Percentiles rank a stretch among this genome's conserved stretches.
Conservation (phyloP, 768 basidiomycete genomes). For the Xerocomus spinulosus region DNA sequence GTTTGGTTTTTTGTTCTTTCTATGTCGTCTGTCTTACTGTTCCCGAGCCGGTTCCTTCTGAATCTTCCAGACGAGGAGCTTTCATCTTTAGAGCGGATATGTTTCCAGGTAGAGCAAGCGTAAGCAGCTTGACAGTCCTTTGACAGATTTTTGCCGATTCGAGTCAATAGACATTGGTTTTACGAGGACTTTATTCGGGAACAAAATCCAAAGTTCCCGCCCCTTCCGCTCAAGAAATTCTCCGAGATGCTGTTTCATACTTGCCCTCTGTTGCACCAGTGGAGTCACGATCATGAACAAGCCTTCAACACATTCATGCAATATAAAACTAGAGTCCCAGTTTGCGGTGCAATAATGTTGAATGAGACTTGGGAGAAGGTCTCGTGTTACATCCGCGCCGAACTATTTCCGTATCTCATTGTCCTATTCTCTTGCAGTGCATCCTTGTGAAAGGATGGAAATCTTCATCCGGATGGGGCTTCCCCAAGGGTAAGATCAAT, state of each 20-base stretch:
- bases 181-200: constrained; percentile 99
- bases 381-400: no score
- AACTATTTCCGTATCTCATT: constrained; percentile 11
- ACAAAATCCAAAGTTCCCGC: constrained; percentile 81
- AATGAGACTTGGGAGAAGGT: constrained; percentile 94
- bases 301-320: constrained; percentile 89
- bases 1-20: constrained; percentile 35
- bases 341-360: constrained; percentile 96
- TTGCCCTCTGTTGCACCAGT: constrained; percentile 78
- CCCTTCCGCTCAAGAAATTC: constrained; percentile 87
- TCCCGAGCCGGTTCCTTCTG: constrained; percentile 83
- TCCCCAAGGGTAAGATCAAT: constrained; percentile 99
- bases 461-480: constrained; percentile 95
- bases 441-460: constrained; percentile 99
- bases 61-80: constrained; percentile 95
- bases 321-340: constrained; percentile 95
- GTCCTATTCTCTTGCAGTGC: constrained; percentile 48
- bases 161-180: constrained; percentile 84
- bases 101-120: constrained; percentile 99
- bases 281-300: constrained; percentile 80
- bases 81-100: constrained; percentile 85
- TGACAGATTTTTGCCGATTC: constrained; percentile 11
- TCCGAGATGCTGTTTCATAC: constrained; percentile 85
- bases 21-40: constrained; percentile 11
- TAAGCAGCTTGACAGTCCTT: constrained; percentile 40